phyloP scores from a whole-genome alignment of 1,284 basidiomycete species.

The Veloboletus limbatus region DNA sequence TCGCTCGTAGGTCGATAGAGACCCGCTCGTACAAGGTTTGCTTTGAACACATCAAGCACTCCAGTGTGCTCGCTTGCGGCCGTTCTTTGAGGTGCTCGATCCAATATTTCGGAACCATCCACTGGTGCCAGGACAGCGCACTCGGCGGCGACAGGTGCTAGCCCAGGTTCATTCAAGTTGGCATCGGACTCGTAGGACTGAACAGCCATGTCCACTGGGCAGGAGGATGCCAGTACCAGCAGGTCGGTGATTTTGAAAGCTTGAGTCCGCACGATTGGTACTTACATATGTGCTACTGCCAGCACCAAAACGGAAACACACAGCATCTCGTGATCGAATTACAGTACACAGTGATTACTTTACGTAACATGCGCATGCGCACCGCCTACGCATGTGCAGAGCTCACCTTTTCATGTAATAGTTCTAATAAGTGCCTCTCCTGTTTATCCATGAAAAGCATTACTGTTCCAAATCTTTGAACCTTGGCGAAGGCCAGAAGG shows the following conservation, averaged over 20 bases:
- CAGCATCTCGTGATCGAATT: neutral
- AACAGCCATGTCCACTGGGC: constrained; percentile 15
- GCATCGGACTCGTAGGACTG: constrained; percentile 3
- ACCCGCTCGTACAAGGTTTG: constrained; percentile 43
- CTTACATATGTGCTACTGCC: too few relatives aligned
- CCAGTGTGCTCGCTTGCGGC: constrained; percentile 1
- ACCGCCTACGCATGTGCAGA: constrained; percentile 7
- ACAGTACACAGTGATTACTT: too few relatives aligned
- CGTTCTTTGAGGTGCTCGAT: constrained; percentile 1
- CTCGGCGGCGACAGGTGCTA: neutral
- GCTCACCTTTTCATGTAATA: constrained; percentile 36
- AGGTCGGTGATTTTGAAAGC: too few relatives aligned
- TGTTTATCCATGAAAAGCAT: constrained; percentile 55
- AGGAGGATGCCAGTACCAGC: too few relatives aligned
- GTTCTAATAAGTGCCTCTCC: constrained; percentile 46
- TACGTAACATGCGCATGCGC: too few relatives aligned
- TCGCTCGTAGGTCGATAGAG: constrained; percentile 48
- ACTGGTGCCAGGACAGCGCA: neutral
- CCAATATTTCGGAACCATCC: neutral
- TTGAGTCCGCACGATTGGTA: too few relatives aligned
- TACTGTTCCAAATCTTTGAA: constrained; percentile 62
- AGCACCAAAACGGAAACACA: too few relatives aligned
- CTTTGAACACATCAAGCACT: constrained; percentile 49
- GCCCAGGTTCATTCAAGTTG: too few relatives aligned
- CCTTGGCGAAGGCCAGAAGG: constrained; percentile 47